Evolutionary conservation across 352 stramenopile species (phyloP), one percentile per base, ranked within the genome.

Genomic region (Pythium insidiosum): DNA sequence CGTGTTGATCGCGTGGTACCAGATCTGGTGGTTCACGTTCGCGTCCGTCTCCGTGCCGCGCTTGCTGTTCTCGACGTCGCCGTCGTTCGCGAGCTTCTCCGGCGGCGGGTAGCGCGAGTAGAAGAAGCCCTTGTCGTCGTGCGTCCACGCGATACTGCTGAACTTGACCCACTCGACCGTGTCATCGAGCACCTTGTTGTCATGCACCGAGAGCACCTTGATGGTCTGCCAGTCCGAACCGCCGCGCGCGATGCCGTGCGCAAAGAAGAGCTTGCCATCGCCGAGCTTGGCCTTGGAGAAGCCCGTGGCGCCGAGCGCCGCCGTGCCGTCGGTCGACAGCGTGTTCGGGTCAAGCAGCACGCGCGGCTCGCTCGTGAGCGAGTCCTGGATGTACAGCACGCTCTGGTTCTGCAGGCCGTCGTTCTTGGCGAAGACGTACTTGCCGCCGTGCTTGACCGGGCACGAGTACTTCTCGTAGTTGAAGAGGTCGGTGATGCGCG

Each of bases 161-260:
- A 93, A 95, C 68, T 95, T 95, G 59, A 89, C 86, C 80, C 81
- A 95, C 54, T 88, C 71, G 29, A 95, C 56, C 2, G 65, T 71
- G 53, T 95, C 84, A 0, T 84, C 67, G 19, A 95, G 47, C 18
- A 87, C 58, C 47, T 83, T 70, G 47, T 77, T 64, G 29, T 84
- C 72, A 30, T 85, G 68, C 11, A 92, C 74, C 0, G 75, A 74
- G 53, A 89, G 73, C 35, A 95, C 69, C 39, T 91, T 81, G 43
- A 95, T 86, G 16, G 77, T 91, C 62, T 84, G 71, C 83, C 83
- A 95, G 59, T 95, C 83, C 23, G 75, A 91, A 20, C 84, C 84
- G 15, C 83, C 70, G 25, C 76, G 63, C 1, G 80, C 84, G 48
- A 95, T 83, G 11, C 75, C 78, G 36, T 95, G 78, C 11, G 83